A percentile compares a stretch with the other conserved stretches of the same genome.
phyloP scores from a whole-genome alignment of 2,329 filamentous ascomycete species.

The Calonectria fujianensis region DNA sequence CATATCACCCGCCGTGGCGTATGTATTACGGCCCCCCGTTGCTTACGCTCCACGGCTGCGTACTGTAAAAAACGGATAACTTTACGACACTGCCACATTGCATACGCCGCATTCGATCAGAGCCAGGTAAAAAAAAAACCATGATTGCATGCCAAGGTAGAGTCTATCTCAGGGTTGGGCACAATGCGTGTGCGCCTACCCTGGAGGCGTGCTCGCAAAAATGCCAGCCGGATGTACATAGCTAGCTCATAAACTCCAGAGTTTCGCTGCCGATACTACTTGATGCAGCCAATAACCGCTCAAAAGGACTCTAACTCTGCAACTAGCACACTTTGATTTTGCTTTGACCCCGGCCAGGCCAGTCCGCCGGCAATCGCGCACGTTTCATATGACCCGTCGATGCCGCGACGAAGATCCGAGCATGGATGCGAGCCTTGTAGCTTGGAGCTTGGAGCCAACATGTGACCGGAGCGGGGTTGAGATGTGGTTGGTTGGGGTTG shows the following conservation, averaged over 20 bases:
- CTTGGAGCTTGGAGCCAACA: constrained; percentile 16
- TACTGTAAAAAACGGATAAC: not conserved
- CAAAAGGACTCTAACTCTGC: not conserved
- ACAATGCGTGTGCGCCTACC: not conserved
- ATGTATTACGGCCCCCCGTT: constrained; percentile 17
- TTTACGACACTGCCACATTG: constrained; percentile 11
- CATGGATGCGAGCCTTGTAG: not conserved
- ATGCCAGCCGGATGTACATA: not conserved
- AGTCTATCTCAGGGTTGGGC: not conserved
- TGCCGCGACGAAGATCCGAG: constrained; percentile 1
- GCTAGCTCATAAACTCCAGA: not conserved
- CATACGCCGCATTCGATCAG: not conserved
- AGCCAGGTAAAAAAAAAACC: not conserved
- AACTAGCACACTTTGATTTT: not conserved
- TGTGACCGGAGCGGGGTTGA: constrained; percentile 38
- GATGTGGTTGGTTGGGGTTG: not conserved
- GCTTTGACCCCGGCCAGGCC: not conserved
- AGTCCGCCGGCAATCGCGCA: constrained; percentile 1
- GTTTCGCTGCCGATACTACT: constrained; percentile 18
- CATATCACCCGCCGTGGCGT: constrained; percentile 6
- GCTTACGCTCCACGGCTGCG: not conserved
- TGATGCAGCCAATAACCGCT: constrained; percentile 11
- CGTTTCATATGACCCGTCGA: constrained; percentile 8
- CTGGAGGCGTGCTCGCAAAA: constrained; percentile 13
- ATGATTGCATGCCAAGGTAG: not conserved